Evolutionary conservation across 192 early-diverging fungal genomes (phyloP), one percentile per base, ranked within the genome.

Genomic region (Coemansia sp.): DNA sequence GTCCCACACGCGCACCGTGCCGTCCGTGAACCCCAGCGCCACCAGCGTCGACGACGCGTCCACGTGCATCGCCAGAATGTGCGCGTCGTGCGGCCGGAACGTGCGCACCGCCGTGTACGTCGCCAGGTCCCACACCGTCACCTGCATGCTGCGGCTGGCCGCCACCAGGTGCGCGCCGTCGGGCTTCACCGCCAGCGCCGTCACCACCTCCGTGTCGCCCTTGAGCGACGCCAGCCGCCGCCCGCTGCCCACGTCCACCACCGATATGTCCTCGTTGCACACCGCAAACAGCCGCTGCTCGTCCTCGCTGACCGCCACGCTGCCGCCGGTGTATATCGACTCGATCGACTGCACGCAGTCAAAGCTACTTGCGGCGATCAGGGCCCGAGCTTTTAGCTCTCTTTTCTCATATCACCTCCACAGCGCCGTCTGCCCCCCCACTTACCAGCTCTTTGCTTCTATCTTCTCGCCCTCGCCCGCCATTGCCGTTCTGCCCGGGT

Each of bases 1-100:
- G 69, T 99, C 94, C 95, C 95, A 99, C 8, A 97, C 89, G 50
- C 90, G 91, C 41, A 99, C 85, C 9, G 90, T 92, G 53, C 84
- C 86, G 68, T 99, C 97, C 1, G 97, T 94, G 11, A 91, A 93
- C 31, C 95, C 97, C 2, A 94, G 97, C 8, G 97, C 97, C 6
- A 97, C 90, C 21, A 99, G 64, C 0, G 94, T 92, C 0, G 94
- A 94, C 0, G 93, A 86, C 10, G 69, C 56, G 64, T 97, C 94
- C 58, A 91, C 90, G 41, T 85, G 90, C 91, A 96, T 95, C 7
- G 88, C 81, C 50, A 99, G 82, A 17, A 97, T 85, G 8, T 92
- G 94, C 1, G 94, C 91, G 25, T 97, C 92, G 57, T 97, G 95
- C 0, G 87, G 93, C 77, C 88, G 75, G 50, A 75, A 70, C 8